Conservation (phyloP, 805 yeast genomes). For the Kazachstania bromeliacearum region DNA sequence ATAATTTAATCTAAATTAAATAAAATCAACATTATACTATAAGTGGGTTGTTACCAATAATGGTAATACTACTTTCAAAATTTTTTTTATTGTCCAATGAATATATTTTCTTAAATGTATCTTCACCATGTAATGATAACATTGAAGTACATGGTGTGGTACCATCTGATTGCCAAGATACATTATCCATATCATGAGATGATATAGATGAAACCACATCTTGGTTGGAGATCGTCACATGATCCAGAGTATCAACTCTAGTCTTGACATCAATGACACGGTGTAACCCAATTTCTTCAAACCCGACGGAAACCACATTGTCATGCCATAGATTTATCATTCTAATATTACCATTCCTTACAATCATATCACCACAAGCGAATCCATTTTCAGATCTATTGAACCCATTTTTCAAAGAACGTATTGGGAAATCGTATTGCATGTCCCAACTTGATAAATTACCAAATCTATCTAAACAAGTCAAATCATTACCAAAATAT, state of each 20-base stretch:
- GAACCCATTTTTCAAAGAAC: constrained; percentile 4
- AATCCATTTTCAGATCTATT: not conserved
- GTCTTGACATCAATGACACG: constrained; percentile 14
- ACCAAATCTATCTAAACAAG: constrained; percentile 5
- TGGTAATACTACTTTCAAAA: not conserved
- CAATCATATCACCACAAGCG: constrained; percentile 23
- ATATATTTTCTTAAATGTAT: not conserved
- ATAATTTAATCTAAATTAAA: no score
- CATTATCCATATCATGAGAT: not conserved
- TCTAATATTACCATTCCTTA: constrained; percentile 4
- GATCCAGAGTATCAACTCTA: not conserved
- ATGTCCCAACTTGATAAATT: constrained; percentile 20
- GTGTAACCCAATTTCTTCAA: constrained; percentile 21
- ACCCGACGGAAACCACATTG: constrained; percentile 10
- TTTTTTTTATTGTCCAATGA: not conserved
- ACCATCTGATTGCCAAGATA: not conserved
- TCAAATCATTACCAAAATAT: not conserved
- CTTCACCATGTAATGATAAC: not conserved
- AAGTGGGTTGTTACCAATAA: not conserved
- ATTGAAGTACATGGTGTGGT: constrained; percentile 1
- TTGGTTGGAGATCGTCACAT: not conserved
- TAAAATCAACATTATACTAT: not conserved
- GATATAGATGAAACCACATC: not conserved
- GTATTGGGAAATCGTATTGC: constrained; percentile 1
- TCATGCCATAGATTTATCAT: constrained; percentile 2